Evolutionary conservation across 2,329 filamentous ascomycete genomes (phyloP), one percentile per base, ranked within the genome.

Genomic region (Zasmidium angulare): DNA sequence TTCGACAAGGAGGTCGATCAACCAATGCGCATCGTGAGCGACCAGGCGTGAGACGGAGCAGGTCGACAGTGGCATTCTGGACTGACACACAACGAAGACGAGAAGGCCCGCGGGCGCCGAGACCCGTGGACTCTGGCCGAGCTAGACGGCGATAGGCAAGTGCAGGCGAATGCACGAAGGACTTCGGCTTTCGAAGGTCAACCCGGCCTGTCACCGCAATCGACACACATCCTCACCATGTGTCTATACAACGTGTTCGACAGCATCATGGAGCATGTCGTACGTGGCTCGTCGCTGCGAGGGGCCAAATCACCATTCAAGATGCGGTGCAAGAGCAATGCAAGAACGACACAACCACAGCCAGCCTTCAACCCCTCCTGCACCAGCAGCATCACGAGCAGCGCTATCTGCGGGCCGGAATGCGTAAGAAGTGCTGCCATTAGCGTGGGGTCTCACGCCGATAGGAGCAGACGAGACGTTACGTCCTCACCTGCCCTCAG

Each of bases 61-160:
- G 7, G 36, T 14, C n/a, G n/a, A 43, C 36, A 43, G n/a, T 43
- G 36, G 36, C 9, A 43, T 43, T 4, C 36, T 17, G 11, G 14
- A 43, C 4, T 17, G n/a, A 43, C 36, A 43, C 36, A 29, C 26
- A 11, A 29, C 6, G 26, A 29, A 29, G 11, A 17, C 7, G 36
- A 43, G 36, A 43, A 19, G 36, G 14, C 36, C 11, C 36, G 36
- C 9, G 3, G 36, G 36, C 36, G 36, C 36, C 36, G 36, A 19
- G 36, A 43, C 12, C 36, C 36, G 36, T n/a, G n/a, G n/a, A n/a
- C n/a, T n/a, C 11, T 26, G 29, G n/a, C 22, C 47, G 53, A 26
- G 48, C 53, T 55, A 55, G 21, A 55, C 53, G 23, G 12, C 23
- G 43, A 55, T 47, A 24, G 53, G 53, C 12, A 55, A 36, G 40